Conservation (phyloP, 1,284 basidiomycete species). For the Inonotus obliquus region DNA sequence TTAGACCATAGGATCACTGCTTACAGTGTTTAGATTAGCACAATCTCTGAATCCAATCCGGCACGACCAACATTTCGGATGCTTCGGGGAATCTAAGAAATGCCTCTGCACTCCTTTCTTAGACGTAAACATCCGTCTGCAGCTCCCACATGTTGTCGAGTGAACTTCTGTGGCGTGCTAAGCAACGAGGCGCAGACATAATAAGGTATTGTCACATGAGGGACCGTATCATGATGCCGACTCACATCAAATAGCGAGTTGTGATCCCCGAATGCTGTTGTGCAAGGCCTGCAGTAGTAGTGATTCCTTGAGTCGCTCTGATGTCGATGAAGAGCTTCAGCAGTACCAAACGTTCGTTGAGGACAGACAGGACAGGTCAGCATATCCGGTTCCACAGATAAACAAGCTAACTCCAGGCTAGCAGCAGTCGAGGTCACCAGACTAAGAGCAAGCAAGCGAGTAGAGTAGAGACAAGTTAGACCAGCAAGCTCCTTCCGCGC, state of each 20-base stretch:
- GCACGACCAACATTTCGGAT: conserved; percentile 14
- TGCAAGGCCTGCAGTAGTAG: conserved; percentile 5
- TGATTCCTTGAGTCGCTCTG: conserved; percentile 12
- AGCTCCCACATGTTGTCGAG: conserved; percentile 1
- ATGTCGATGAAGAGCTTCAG: conserved; percentile 10
- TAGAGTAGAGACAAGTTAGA: not conserved
- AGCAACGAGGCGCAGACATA: not conserved
- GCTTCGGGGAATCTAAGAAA: conserved; percentile 15
- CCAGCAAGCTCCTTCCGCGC: not conserved
- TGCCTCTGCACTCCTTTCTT: conserved; percentile 3
- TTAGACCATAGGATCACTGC: not conserved
- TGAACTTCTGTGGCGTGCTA: not conserved
- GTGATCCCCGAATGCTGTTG: not conserved
- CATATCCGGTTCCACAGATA: not conserved
- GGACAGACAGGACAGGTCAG: not conserved
- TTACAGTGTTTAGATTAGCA: not conserved
- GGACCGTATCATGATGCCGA: not conserved
- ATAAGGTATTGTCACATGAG: not conserved
- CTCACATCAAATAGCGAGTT: conserved; percentile 7
- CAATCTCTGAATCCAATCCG: conserved; percentile 11
- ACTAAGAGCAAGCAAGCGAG: not conserved
- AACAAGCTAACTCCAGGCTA: not conserved
- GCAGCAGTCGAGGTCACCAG: not conserved
- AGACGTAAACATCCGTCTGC: conserved; percentile 10
- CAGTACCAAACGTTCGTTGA: conserved; percentile 2